phyloP scores from a whole-genome alignment of 2,329 filamentous ascomycete genomes.

The Fusarium agapanthi region DNA sequence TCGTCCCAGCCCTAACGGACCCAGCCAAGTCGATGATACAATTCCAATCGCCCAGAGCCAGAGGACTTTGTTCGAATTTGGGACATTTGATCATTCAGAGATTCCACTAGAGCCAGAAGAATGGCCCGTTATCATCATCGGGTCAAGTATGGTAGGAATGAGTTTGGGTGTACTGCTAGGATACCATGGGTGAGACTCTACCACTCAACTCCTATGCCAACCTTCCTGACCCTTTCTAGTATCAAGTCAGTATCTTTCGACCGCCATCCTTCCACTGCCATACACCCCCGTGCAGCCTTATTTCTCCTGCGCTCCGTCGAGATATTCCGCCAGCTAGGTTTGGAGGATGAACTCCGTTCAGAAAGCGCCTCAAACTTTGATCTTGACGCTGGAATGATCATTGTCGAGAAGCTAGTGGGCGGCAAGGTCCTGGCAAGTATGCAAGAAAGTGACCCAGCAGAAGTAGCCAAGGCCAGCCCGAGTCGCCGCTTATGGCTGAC shows the following conservation, averaged over 20 bases:
- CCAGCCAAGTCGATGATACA: not conserved
- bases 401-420: not conserved
- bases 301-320: not conserved
- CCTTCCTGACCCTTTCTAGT: accelerated
- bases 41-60: not conserved
- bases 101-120: not conserved
- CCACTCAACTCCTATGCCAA: not conserved
- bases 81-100: not conserved
- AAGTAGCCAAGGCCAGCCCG: not conserved
- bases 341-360: not conserved
- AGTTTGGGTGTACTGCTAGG: not conserved
- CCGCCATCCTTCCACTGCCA: not conserved
- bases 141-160: not conserved
- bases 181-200: not conserved
- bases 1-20: not conserved
- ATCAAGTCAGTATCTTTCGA: not conserved
- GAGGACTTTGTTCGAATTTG: not conserved
- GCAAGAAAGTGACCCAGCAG: not conserved
- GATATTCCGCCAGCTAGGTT: not conserved
- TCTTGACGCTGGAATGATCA: not conserved
- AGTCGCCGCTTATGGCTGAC: not conserved
- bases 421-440: not conserved
- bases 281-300: not conserved
- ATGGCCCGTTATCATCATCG: not conserved
- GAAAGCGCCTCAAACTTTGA: not conserved